Conservation (phyloP, 1,139 yeast genomes). For the Yamadazyma oceani region DNA sequence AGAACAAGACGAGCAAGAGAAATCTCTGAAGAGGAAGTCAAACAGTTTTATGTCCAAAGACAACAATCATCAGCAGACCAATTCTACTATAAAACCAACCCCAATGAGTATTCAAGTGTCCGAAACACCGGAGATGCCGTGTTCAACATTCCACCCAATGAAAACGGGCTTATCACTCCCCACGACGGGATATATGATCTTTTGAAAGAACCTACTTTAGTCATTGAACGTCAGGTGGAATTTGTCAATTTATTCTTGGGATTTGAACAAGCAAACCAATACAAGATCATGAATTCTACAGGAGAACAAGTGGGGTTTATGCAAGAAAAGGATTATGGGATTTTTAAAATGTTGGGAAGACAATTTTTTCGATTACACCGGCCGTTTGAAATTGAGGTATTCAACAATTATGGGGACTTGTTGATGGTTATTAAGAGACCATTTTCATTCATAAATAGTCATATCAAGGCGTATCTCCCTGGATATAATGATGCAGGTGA, state of each 20-base stretch:
- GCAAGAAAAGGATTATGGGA: conserved; percentile 76
- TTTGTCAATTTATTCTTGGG: conserved; percentile 84
- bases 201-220: conserved; percentile 75
- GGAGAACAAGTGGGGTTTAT: conserved; percentile 81
- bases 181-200: conserved; percentile 58
- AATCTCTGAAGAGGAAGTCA: conserved; percentile 40
- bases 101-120: conserved; percentile 27
- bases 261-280: conserved; percentile 86
- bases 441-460: conserved; percentile 85
- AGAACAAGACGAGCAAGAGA: conserved; percentile 34
- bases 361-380: conserved; percentile 82
- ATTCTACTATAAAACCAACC: conserved; percentile 33
- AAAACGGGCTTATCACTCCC: conserved; percentile 49
- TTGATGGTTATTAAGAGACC: conserved; percentile 75
- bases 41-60: conserved; percentile 19
- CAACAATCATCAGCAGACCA: conserved; percentile 13
- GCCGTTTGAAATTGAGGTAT: conserved; percentile 82
- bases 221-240: conserved; percentile 85
- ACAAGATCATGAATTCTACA: conserved; percentile 66
- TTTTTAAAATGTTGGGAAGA: conserved; percentile 67
- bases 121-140: conserved; percentile 31
- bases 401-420: conserved; percentile 67
- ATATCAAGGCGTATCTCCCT: conserved; percentile 72
- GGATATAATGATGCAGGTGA: conserved; percentile 39
- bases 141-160: conserved; percentile 38